Percentiles rank a stretch among this genome's conserved stretches.
These are phyloP conservation scores for Ilyonectria sp. DNA, from an alignment of 2,329 filamentous ascomycete genomes.

Conservation along the genomic window DNA sequence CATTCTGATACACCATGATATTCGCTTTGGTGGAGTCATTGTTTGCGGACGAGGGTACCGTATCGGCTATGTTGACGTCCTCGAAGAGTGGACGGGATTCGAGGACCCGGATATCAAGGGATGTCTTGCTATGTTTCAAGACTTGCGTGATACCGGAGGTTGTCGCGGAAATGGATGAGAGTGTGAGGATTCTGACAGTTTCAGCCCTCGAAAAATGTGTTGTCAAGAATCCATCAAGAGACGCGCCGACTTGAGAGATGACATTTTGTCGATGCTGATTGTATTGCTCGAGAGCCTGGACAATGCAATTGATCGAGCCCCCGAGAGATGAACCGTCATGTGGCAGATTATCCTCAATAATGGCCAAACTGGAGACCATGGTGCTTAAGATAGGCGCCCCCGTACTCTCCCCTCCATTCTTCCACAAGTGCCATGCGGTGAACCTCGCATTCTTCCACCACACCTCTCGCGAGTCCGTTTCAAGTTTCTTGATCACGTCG, in stretches of 20 bases:
- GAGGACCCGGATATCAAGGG: slow-evolving; percentile 71
- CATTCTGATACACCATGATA: slow-evolving; percentile 71
- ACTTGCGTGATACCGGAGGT: slow-evolving; percentile 62
- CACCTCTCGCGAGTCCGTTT: slow-evolving; percentile 46
- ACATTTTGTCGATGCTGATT: slow-evolving; percentile 42
- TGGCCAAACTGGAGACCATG: slow-evolving; percentile 62
- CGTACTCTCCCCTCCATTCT: slow-evolving; percentile 78
- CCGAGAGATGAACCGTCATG: slow-evolving; percentile 12
- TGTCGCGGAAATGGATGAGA: slow-evolving; percentile 77
- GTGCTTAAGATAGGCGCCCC: slow-evolving; percentile 70
- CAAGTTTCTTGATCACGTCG: slow-evolving; percentile 58
- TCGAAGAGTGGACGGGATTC: slow-evolving; percentile 79
- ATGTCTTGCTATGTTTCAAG: slow-evolving; percentile 52
- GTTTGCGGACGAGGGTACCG: slow-evolving; percentile 59
- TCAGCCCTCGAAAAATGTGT: slow-evolving; percentile 37
- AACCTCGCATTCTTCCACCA: slow-evolving; percentile 72
- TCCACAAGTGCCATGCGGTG: slow-evolving; percentile 75
- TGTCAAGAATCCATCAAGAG: slow-evolving; percentile 54
- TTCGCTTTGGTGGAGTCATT: slow-evolving; percentile 48
- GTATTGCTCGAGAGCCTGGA: slow-evolving; percentile 38
- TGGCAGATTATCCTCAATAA: slow-evolving; percentile 53
- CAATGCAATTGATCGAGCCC: slow-evolving; percentile 34
- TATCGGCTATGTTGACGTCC: slow-evolving; percentile 70
- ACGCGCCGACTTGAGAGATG: slow-evolving; percentile 51
- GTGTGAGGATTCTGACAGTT: slow-evolving; percentile 67